Evolutionary conservation across 2,329 filamentous ascomycete genomes (phyloP).

Genomic region (Colletotrichum liriopes): DNA sequence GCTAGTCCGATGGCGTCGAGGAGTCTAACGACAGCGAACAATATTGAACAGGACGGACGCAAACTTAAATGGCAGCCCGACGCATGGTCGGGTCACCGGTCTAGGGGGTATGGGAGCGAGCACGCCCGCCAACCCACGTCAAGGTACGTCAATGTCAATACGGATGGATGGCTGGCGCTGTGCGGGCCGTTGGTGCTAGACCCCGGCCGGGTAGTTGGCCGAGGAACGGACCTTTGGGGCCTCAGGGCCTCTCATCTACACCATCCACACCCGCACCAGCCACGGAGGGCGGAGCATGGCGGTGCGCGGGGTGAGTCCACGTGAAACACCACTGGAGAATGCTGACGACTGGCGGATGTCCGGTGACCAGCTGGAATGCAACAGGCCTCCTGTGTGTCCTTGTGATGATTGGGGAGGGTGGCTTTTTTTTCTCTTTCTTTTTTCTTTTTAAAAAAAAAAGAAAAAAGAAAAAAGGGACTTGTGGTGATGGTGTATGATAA

Average conservation of each 20-base stretch:
- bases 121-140: constrained; percentile 20
- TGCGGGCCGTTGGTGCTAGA: constrained; percentile 18
- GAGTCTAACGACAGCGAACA: background rate
- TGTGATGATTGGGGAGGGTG: background rate
- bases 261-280: constrained; percentile 38
- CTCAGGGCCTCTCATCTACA: background rate
- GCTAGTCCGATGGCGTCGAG: background rate
- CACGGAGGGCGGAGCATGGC: constrained; percentile 26
- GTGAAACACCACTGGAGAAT: constrained; percentile 24
- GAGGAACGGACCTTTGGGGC: constrained; percentile 30
- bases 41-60: constrained; percentile 1
- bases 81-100: constrained; percentile 36
- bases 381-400: background rate
- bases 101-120: background rate
- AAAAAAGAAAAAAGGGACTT: background rate
- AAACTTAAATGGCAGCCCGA: constrained; percentile 33
- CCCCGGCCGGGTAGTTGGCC: constrained; percentile 32
- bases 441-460: no score
- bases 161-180: constrained; percentile 12
- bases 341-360: constrained; percentile 14
- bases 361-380: constrained; percentile 18
- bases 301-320: constrained; percentile 28
- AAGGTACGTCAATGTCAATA: constrained; percentile 5
- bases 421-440: background rate
- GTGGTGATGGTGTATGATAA: constrained; percentile 14